Conservation (phyloP, 805 yeast genomes). For the Metschnikowia noctiluminum region DNA sequence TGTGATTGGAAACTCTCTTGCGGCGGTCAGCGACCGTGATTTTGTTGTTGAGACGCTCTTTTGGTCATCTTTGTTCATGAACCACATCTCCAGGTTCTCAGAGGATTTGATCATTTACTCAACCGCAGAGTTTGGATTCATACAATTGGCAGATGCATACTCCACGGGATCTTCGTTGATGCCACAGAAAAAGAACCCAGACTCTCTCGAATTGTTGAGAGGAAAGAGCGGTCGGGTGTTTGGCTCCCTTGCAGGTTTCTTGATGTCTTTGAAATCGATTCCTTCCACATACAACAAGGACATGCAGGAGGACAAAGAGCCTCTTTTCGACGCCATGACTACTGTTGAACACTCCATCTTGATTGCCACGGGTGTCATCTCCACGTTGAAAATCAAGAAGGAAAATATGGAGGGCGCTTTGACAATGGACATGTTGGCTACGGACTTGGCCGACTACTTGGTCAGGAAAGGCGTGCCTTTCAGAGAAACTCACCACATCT, state of each 20-base stretch:
- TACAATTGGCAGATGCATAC: constrained; percentile 92
- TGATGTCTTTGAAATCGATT: constrained; percentile 94
- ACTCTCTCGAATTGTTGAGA: constrained; percentile 88
- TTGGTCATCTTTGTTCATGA: constrained; percentile 94
- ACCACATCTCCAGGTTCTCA: constrained; percentile 89
- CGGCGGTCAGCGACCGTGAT: constrained; percentile 98
- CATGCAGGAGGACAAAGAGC: constrained; percentile 98
- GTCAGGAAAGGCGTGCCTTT: constrained; percentile 98
- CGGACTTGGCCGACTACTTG: constrained; percentile 95
- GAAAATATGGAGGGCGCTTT: constrained; percentile 81
- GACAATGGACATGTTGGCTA: constrained; percentile 98
- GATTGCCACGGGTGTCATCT: constrained; percentile 94
- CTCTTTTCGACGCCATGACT: constrained; percentile 84
- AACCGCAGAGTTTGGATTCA: constrained; percentile 95
- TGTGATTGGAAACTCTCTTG: constrained; percentile 90
- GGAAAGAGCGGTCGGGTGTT: constrained; percentile 98
- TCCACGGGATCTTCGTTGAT: constrained; percentile 97
- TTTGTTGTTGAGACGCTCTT: constrained; percentile 93
- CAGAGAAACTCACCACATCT: constrained; percentile 98
- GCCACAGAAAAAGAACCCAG: constrained; percentile 99
- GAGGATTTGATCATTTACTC: constrained; percentile 96
- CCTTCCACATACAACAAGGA: constrained; percentile 98
- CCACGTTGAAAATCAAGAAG: constrained; percentile 72
- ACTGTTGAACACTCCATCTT: constrained; percentile 92
- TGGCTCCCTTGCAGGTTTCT: constrained; percentile 91